Conservation (phyloP, 768 basidiomycete genomes). For the Pulveroboletus sp. region DNA sequence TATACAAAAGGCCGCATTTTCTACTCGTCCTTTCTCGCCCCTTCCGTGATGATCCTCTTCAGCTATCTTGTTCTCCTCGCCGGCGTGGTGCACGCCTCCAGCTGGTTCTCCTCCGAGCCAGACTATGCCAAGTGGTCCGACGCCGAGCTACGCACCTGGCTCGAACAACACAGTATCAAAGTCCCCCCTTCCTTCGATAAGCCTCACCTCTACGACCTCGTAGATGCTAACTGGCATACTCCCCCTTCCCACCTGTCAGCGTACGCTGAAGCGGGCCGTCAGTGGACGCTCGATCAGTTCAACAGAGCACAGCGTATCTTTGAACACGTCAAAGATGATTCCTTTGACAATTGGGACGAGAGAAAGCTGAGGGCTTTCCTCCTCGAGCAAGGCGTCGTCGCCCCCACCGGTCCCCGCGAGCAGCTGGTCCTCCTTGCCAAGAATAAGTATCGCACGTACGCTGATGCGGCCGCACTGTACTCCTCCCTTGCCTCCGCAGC, state of each 20-base stretch:
- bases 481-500: slow-evolving; percentile 45
- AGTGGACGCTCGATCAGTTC: slow-evolving; percentile 65
- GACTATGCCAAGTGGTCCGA: slow-evolving; percentile 56
- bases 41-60: slow-evolving; percentile 11
- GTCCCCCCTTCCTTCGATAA: slow-evolving; percentile 44
- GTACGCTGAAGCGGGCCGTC: slow-evolving; percentile 27
- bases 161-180: slow-evolving; percentile 59
- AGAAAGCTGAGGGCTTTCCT: slow-evolving; percentile 76
- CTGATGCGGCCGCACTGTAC: slow-evolving; percentile 54
- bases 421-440: slow-evolving; percentile 77
- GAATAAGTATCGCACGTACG: slow-evolving; percentile 59
- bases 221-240: slow-evolving; percentile 57
- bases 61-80: slow-evolving; percentile 30
- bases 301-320: slow-evolving; percentile 60
- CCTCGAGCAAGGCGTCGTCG: slow-evolving; percentile 81
- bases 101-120: slow-evolving; percentile 45
- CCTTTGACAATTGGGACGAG: slow-evolving; percentile 85
- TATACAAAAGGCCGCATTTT: neutral
- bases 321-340: slow-evolving; percentile 49
- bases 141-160: slow-evolving; percentile 62
- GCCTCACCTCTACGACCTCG: slow-evolving; percentile 43
- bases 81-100: slow-evolving; percentile 41
- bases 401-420: slow-evolving; percentile 75
- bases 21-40: neutral
- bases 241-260: slow-evolving; percentile 30